phyloP scores from a whole-genome alignment of 192 early-diverging fungal genomes.

The Coemansia sp. region DNA sequence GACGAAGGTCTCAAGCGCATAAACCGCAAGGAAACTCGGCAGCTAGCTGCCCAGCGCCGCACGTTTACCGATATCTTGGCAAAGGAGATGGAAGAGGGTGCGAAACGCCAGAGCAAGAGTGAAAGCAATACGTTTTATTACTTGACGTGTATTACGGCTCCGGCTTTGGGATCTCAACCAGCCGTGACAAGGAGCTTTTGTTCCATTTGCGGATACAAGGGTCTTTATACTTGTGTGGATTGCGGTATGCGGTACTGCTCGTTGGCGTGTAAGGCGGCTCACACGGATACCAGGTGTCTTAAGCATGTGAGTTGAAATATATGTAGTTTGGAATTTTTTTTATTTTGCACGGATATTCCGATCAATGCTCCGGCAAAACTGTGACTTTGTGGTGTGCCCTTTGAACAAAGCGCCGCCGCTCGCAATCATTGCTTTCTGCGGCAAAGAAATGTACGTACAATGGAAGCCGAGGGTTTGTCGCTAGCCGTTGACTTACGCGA shows the following conservation, averaged over 20 bases:
- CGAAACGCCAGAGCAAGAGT: not conserved
- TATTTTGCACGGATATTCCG: too few relatives aligned
- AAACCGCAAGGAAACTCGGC: slow-evolving; percentile 37
- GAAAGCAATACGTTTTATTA: slow-evolving; percentile 17
- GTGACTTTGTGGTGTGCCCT: too few relatives aligned
- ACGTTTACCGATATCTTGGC: slow-evolving; percentile 35
- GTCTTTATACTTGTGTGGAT: slow-evolving; percentile 62
- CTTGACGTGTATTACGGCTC: slow-evolving; percentile 31
- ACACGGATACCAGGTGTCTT: slow-evolving; percentile 64
- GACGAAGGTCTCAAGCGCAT: slow-evolving; percentile 31
- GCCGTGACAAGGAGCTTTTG: slow-evolving; percentile 62
- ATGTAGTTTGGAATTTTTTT: not conserved
- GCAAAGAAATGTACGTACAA: too few relatives aligned
- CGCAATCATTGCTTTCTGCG: too few relatives aligned
- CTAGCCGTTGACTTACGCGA: too few relatives aligned
- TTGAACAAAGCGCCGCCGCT: too few relatives aligned
- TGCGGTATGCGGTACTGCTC: slow-evolving; percentile 74
- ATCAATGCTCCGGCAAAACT: too few relatives aligned
- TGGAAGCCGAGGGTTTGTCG: too few relatives aligned
- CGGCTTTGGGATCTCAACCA: slow-evolving; percentile 33
- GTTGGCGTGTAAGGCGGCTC: slow-evolving; percentile 60
- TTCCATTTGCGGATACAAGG: slow-evolving; percentile 67
- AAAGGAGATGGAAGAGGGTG: slow-evolving; percentile 3
- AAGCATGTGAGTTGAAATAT: slow-evolving; percentile 39
- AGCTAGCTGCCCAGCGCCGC: slow-evolving; percentile 15